These are phyloP conservation scores for Scenedesmus sp. DNA, from an alignment of 163 green algal species.

Conservation along the genomic window DNA sequence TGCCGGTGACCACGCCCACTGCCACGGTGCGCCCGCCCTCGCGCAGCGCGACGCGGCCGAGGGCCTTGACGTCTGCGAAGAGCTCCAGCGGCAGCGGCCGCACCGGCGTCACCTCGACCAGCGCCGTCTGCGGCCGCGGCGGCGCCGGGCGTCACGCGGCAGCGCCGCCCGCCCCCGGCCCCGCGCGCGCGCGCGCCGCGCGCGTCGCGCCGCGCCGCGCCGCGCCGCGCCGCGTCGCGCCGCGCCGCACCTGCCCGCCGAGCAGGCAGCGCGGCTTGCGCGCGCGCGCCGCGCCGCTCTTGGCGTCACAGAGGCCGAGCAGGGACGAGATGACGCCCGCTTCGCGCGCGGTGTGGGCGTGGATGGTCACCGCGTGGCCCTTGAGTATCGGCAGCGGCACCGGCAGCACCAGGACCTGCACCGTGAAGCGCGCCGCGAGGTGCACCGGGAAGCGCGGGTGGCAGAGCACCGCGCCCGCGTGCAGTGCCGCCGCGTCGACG, in stretches of 20 bases:
- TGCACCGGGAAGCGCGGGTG: constrained; percentile 83
- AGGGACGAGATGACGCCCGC: constrained; percentile 75
- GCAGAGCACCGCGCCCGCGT: constrained; percentile 81
- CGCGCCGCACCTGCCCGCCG: constrained; percentile 42
- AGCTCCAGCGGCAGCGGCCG: constrained; percentile 79
- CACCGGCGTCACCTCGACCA: constrained; percentile 80
- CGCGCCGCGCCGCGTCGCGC: not conserved
- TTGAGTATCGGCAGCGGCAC: constrained; percentile 57
- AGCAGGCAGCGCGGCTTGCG: constrained; percentile 69
- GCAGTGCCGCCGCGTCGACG: constrained; percentile 49
- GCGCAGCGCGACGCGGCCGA: constrained; percentile 87
- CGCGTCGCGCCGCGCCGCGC: too few species aligned
- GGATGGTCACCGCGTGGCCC: constrained; percentile 74
- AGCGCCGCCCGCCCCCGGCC: too few species aligned
- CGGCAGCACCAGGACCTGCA: constrained; percentile 43
- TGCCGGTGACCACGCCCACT: constrained; percentile 83
- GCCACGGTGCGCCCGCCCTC: constrained; percentile 87
- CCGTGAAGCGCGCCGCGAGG: constrained; percentile 56
- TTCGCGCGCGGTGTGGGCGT: constrained; percentile 84
- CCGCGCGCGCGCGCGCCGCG: too few species aligned
- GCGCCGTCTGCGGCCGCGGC: constrained; percentile 70
- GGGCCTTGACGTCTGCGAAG: constrained; percentile 75
- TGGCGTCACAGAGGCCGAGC: constrained; percentile 76
- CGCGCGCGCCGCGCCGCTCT: constrained; percentile 77
- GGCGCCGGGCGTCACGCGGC: too few species aligned